A percentile compares a stretch with the other conserved stretches of the same genome.
Conservation (phyloP, 345 rosid genomes). For the Pseudoturritis turrita region DNA sequence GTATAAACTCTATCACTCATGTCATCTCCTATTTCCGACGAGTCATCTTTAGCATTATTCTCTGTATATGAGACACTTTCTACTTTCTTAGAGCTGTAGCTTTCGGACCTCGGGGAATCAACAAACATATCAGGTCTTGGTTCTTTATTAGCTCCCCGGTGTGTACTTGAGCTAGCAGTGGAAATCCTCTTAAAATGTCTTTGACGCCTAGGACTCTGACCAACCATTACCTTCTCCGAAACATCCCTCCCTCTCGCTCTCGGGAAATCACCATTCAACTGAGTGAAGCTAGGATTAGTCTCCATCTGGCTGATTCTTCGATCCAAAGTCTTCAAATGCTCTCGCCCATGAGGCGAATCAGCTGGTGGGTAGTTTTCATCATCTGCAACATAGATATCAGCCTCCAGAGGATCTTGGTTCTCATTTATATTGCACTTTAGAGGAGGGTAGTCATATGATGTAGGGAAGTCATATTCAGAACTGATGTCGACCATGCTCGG, state of each 20-base stretch:
- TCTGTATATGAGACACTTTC: conserved; percentile 43
- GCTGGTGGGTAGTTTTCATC: conserved; percentile 73
- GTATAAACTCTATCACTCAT: conserved; percentile 75
- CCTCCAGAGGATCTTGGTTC: conserved; percentile 46
- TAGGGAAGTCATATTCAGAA: conserved; percentile 41
- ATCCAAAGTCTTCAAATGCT: conserved; percentile 67
- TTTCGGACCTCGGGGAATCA: conserved; percentile 54
- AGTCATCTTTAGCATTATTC: conserved; percentile 49
- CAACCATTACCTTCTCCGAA: conserved; percentile 62
- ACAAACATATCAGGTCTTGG: conserved; percentile 35
- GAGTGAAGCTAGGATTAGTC: conserved; percentile 47
- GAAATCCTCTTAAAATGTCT: conserved; percentile 58
- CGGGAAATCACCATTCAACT: conserved; percentile 43
- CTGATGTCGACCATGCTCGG: conserved; percentile 40
- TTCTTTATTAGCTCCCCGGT: conserved; percentile 43
- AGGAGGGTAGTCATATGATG: conserved; percentile 63
- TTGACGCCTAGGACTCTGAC: conserved; percentile 60
- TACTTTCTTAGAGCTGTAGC: conserved; percentile 45
- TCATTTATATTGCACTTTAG: conserved; percentile 68
- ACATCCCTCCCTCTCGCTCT: conserved; percentile 44
- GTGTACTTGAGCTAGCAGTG: conserved; percentile 46
- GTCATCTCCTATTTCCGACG: conserved; percentile 69
- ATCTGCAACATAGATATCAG: conserved; percentile 52
- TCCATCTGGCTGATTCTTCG: conserved; percentile 69
- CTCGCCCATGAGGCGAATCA: conserved; percentile 55